phyloP scores from a whole-genome alignment of 192 early-diverging fungal species.

The Coemansia javaensis region DNA sequence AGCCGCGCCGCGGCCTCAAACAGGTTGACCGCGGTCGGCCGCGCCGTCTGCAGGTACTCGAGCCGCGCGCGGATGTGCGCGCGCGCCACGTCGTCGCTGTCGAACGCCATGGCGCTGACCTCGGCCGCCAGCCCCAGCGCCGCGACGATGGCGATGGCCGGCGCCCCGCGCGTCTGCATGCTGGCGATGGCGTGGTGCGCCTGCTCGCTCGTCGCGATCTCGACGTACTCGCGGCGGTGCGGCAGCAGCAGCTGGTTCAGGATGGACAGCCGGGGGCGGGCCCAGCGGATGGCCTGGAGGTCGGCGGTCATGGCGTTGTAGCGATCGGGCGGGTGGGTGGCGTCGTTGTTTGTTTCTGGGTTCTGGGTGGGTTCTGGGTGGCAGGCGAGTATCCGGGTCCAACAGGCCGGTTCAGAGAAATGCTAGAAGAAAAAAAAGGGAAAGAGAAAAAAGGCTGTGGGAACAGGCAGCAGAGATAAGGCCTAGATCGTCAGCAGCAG shows the following conservation, averaged over 20 bases:
- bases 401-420: no score
- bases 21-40: slow-evolving; percentile 95
- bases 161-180: slow-evolving; percentile 92
- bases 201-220: slow-evolving; percentile 55
- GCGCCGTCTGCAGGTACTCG: slow-evolving; percentile 79
- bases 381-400: no score
- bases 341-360: neutral
- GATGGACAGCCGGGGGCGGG: slow-evolving; percentile 59
- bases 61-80: slow-evolving; percentile 57
- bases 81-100: slow-evolving; percentile 37
- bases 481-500: slow-evolving; percentile 68
- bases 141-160: slow-evolving; percentile 96
- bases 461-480: neutral
- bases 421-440: slow-evolving; percentile 1
- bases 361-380: no score
- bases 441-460: neutral
- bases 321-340: no score
- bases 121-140: slow-evolving; percentile 87
- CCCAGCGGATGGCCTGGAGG: slow-evolving; percentile 39
- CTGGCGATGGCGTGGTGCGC: slow-evolving; percentile 85
- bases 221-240: slow-evolving; percentile 73
- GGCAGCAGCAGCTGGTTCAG: slow-evolving; percentile 92
- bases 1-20: slow-evolving; percentile 73
- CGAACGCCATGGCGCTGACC: slow-evolving; percentile 3
- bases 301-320: no score